Percentiles rank a stretch among this genome's conserved stretches.
These are phyloP conservation scores for Colletotrichum tanaceti DNA, from an alignment of 2,329 filamentous ascomycete genomes.

Conservation along the genomic window DNA sequence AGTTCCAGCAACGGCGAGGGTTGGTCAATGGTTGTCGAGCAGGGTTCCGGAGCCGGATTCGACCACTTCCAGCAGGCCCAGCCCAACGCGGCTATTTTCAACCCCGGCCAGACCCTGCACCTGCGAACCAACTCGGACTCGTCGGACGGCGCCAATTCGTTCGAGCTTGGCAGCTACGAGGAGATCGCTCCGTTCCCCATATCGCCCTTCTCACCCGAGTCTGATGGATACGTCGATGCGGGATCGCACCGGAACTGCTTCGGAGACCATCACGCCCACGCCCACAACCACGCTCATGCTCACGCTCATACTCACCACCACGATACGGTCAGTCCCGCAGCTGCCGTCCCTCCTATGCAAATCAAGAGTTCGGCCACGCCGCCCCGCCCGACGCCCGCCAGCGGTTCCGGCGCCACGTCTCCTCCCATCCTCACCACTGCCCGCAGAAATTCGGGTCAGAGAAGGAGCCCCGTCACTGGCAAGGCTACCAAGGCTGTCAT, in stretches of 20 bases:
- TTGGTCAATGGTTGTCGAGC: conserved; percentile 76
- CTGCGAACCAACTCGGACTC: conserved; percentile 88
- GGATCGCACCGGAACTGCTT: conserved; percentile 71
- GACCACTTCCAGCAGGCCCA: conserved; percentile 70
- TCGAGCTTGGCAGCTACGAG: conserved; percentile 83
- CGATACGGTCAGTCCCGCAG: conserved; percentile 73
- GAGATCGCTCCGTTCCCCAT: conserved; percentile 78
- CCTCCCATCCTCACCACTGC: conserved; percentile 70
- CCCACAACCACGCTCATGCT: conserved; percentile 52
- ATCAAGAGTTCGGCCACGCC: conserved; percentile 72
- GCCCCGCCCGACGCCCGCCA: conserved; percentile 69
- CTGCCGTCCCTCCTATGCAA: conserved; percentile 75
- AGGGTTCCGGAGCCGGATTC: conserved; percentile 57
- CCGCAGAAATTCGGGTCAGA: conserved; percentile 75
- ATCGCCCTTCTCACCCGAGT: conserved; percentile 85
- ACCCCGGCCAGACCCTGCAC: conserved; percentile 90
- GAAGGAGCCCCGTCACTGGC: conserved; percentile 77
- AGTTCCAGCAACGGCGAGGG: conserved; percentile 83
- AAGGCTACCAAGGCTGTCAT: conserved; percentile 88
- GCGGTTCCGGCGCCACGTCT: conserved; percentile 69
- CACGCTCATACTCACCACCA: conserved; percentile 54
- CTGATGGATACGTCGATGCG: conserved; percentile 77
- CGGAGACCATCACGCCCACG: conserved; percentile 60
- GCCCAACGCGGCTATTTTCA: conserved; percentile 80
- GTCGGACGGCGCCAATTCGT: conserved; percentile 74